Evolutionary conservation across 2,329 filamentous ascomycete genomes (phyloP).

Genomic region (Exophiala spinifera): DNA sequence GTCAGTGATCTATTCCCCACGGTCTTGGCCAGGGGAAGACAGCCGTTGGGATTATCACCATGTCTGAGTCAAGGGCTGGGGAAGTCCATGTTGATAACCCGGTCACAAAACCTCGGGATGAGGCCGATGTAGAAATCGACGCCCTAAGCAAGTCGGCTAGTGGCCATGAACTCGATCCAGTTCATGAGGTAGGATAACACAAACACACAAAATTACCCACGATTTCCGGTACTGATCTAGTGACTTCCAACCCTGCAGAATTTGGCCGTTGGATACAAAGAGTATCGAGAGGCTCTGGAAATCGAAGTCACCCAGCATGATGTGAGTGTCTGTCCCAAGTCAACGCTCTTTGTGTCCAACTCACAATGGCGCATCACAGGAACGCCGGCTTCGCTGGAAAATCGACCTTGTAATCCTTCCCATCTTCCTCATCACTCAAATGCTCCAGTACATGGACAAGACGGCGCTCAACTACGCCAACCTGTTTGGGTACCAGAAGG

Average conservation of each 20-base stretch:
- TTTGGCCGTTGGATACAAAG: constrained; percentile 2
- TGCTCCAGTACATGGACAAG: constrained; percentile 53
- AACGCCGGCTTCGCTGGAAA: constrained; percentile 1
- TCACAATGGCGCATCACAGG: neutral
- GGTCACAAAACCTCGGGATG: neutral
- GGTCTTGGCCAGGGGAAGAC: no score
- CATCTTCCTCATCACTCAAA: constrained; percentile 48
- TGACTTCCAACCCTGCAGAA: neutral
- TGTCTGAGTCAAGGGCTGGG: neutral
- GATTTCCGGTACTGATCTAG: neutral
- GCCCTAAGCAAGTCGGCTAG: neutral
- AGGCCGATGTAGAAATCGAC: neutral
- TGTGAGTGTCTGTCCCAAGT: neutral
- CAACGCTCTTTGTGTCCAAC: neutral
- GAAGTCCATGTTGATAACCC: neutral
- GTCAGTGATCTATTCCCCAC: no score
- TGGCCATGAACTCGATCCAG: neutral
- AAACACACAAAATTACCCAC: neutral
- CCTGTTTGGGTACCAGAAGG: constrained; percentile 43
- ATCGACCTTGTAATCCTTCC: constrained; percentile 9
- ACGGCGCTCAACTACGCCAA: constrained; percentile 8
- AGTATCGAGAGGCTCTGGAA: constrained; percentile 5
- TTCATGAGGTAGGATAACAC: neutral
- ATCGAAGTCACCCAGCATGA: constrained; percentile 1
- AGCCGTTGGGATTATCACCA: neutral